Evolutionary conservation across 495 filamentous ascomycete genomes (phyloP), one percentile per base, ranked within the genome.

Genomic region (Penicillium lividum): DNA sequence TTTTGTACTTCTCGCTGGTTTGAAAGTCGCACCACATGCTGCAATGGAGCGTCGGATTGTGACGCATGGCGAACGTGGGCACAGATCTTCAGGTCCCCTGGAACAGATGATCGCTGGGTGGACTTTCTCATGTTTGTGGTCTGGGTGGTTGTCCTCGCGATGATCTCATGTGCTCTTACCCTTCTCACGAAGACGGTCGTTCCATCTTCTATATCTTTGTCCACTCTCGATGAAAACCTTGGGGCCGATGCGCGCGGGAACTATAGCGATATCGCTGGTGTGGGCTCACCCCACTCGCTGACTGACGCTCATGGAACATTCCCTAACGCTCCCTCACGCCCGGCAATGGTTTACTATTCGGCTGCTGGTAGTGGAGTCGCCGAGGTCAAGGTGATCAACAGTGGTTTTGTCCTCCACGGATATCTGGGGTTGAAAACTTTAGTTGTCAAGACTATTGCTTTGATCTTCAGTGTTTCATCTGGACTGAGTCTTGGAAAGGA

Each of bases 291-390:
- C 25, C 59, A 72, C 16, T 78, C 79, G 27, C 51, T 59, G 4
- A 57, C 54, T 6, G 73, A 67, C 29, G 67, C 64, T 3, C 68
- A 68, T 46, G 67, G 69, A 6, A 62, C 59, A 0, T 65, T 61
- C 66, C 71, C 59, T 10, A 58, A 53, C 58, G 68, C 54, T 51
- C 71, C 67, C 52, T 68, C 63, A 34, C 71, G 58, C 67, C 82
- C 89, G 15, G 89, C 92, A 13, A 94, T 93, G 84, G 80, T 92
- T 34, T 98, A 96, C 70, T 98, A 97, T 68, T 92, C 94, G 13
- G 94, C 93, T 56, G 93, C 94, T 53, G 94, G 94, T 31, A 96
- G 92, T 74, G 94, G 94, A 61, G 94, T 98, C 22, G 94, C 94
- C 18, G 94, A 98, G 74, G 93, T 98, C 40, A 93, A 94, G 55